Percentiles rank a stretch among this genome's conserved stretches.
These are phyloP conservation scores for Solanum pinnatisectum DNA, from an alignment of 257 asterid species.

Conservation along the genomic window DNA sequence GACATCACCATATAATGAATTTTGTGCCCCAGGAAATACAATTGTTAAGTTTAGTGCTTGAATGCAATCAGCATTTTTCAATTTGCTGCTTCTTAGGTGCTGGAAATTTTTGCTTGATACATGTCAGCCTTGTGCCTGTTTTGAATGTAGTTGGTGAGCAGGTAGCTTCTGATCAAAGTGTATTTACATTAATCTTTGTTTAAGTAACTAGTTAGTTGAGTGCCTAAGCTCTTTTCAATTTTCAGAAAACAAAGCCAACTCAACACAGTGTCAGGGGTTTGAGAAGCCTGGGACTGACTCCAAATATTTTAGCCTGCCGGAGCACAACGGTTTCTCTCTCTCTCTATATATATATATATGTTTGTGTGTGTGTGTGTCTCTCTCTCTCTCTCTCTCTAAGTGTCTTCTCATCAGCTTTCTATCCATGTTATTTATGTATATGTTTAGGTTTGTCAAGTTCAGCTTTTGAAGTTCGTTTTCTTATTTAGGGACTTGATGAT, in stretches of 20 bases:
- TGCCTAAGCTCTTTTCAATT: neutral
- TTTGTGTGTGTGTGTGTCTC: too few relatives aligned
- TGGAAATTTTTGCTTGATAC: conserved; percentile 72
- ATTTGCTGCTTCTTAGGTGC: conserved; percentile 32
- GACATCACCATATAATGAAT: neutral
- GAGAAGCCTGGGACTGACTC: conserved; percentile 64
- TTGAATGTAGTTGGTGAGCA: conserved; percentile 70
- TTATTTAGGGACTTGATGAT: conserved; percentile 23
- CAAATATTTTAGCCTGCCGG: conserved; percentile 76
- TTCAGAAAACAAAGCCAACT: conserved; percentile 83
- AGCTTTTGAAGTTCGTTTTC: neutral
- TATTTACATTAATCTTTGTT: neutral
- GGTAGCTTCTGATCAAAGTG: conserved; percentile 16
- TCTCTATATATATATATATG: neutral
- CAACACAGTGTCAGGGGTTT: conserved; percentile 84
- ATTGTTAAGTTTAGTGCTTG: neutral
- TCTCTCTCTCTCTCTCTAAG: neutral
- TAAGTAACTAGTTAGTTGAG: neutral
- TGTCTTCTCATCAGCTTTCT: neutral
- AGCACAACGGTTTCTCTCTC: conserved; percentile 52
- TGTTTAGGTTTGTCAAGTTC: neutral
- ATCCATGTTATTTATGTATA: neutral
- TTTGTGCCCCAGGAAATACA: neutral
- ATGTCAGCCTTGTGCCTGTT: conserved; percentile 85
- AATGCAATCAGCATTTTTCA: neutral